phyloP scores from a whole-genome alignment of 208 protist genomes.

The Leishmania arabica region DNA sequence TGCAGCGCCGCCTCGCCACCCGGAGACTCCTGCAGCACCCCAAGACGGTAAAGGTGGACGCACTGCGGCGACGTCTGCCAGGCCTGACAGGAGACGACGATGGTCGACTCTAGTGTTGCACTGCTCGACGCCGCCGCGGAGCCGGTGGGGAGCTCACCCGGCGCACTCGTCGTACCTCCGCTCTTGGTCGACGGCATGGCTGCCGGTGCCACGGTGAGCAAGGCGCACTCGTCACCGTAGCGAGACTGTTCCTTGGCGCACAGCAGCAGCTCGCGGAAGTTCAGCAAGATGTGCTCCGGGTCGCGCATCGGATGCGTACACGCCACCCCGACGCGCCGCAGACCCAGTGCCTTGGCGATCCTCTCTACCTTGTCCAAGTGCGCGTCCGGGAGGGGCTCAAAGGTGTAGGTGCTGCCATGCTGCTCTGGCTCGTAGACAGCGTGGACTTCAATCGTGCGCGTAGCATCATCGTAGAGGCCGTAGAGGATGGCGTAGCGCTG shows the following conservation, averaged over 20 bases:
- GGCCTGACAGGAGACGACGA: conserved; percentile 66
- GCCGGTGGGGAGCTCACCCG: conserved; percentile 6
- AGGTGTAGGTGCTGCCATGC: conserved; percentile 56
- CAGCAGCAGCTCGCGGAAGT: conserved; percentile 73
- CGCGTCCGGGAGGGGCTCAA: conserved; percentile 47
- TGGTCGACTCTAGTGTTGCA: conserved; percentile 1
- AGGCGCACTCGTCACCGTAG: conserved; percentile 87
- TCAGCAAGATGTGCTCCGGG: conserved; percentile 37
- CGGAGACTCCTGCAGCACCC: conserved; percentile 55
- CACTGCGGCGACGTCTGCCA: conserved; percentile 91
- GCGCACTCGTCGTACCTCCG: conserved; percentile 12
- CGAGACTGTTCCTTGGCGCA: conserved; percentile 81
- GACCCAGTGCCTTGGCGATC: conserved; percentile 66
- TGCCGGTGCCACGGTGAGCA: conserved; percentile 78
- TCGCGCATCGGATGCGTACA: conserved; percentile 78
- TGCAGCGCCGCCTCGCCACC: conserved; percentile 20
- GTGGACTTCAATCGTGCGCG: conserved; percentile 69
- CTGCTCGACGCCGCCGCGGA: background rate
- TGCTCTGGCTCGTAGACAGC: conserved; percentile 90
- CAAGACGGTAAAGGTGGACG: conserved; percentile 83
- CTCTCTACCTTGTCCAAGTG: conserved; percentile 49
- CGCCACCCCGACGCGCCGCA: conserved; percentile 81
- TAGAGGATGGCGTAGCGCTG: conserved; percentile 90
- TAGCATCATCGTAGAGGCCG: conserved; percentile 55
- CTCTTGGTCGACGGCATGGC: conserved; percentile 11